These are phyloP conservation scores for Ceratobasidium theobromae DNA, from an alignment of 1,284 basidiomycete genomes.

Conservation along the genomic window DNA sequence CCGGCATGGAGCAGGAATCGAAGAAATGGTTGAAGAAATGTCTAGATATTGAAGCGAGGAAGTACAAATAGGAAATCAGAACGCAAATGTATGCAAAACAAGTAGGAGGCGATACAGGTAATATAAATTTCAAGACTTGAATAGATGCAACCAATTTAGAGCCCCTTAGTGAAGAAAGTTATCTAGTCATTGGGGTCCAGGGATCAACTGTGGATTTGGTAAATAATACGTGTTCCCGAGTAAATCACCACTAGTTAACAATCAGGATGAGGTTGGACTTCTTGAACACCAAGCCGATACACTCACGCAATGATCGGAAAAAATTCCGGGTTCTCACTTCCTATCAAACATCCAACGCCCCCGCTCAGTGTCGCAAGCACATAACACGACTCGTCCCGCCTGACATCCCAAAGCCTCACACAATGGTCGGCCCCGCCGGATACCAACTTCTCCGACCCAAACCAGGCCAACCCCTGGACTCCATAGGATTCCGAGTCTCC, in stretches of 20 bases:
- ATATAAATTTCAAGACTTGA: too few species aligned
- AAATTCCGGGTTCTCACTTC: conserved; percentile 22
- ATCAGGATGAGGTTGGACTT: neutral
- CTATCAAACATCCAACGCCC: neutral
- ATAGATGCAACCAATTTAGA: too few species aligned
- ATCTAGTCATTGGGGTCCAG: neutral
- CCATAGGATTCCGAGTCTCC: conserved; percentile 1
- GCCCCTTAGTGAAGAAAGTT: too few species aligned
- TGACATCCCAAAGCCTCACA: conserved; percentile 47
- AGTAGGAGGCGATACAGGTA: too few species aligned
- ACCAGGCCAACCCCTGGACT: conserved; percentile 18
- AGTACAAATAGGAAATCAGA: conserved; percentile 12
- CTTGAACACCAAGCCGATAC: neutral
- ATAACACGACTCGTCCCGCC: conserved; percentile 51
- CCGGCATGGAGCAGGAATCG: conserved; percentile 36
- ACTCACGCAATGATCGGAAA: conserved; percentile 15
- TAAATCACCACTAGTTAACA: neutral
- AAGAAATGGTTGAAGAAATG: conserved; percentile 48
- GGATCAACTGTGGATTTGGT: neutral
- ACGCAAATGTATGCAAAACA: neutral
- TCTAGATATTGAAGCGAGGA: conserved; percentile 50
- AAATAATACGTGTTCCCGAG: conserved; percentile 19
- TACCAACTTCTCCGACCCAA: conserved; percentile 14
- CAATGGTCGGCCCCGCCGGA: conserved; percentile 39
- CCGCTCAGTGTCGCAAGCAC: conserved; percentile 18